These are phyloP conservation scores for Plasmodium blacklocki DNA, from an alignment of 169 alveolate species.

Conservation along the genomic window DNA sequence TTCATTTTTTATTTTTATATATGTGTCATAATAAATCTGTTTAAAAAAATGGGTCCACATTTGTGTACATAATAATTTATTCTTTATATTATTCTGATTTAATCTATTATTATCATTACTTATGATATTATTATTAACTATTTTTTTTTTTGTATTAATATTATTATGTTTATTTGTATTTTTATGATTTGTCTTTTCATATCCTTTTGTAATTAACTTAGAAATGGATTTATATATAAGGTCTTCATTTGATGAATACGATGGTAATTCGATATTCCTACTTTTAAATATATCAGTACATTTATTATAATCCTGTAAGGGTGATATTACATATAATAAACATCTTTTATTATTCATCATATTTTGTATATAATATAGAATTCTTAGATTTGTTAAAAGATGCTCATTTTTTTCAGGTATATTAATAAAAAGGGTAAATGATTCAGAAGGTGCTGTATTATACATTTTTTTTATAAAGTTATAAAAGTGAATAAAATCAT, in stretches of 20 bases:
- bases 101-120: too few relatives aligned
- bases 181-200: constrained; percentile 5
- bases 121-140: too few relatives aligned
- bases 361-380: constrained; percentile 12
- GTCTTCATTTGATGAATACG: constrained; percentile 22
- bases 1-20: constrained; percentile 36
- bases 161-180: background rate
- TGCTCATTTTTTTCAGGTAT: constrained; percentile 3
- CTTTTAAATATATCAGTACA: background rate
- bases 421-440: background rate
- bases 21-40: constrained; percentile 22
- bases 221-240: constrained; percentile 35
- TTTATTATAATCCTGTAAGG: background rate
- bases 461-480: constrained; percentile 23
- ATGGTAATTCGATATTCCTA: background rate
- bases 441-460: background rate
- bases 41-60: background rate
- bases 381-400: constrained; percentile 3
- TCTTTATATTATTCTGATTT: background rate
- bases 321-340: background rate
- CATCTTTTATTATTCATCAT: constrained; percentile 10
- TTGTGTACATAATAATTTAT: background rate
- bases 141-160: too few relatives aligned
- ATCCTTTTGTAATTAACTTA: constrained; percentile 18
- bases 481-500: constrained; percentile 23